Evolutionary conservation across 805 yeast species (phyloP).

Genomic region (Zygosaccharomyces rouxii): DNA sequence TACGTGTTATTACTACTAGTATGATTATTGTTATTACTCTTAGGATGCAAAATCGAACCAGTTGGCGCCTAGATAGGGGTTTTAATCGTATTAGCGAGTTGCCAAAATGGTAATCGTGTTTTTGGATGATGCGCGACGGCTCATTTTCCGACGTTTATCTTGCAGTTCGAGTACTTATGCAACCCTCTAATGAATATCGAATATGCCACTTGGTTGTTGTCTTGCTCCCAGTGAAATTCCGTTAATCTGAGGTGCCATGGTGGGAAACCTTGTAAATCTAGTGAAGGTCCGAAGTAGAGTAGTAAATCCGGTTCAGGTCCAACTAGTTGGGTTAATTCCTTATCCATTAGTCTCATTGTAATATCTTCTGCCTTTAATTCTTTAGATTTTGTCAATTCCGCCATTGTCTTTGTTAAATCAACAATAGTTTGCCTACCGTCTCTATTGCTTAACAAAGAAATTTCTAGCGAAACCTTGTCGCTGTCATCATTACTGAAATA

Average conservation of each 20-base stretch:
- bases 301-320: slow-evolving; percentile 92
- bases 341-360: slow-evolving; percentile 69
- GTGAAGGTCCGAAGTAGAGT: slow-evolving; percentile 75
- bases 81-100: slow-evolving; percentile 2
- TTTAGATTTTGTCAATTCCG: slow-evolving; percentile 60
- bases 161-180: slow-evolving; percentile 70
- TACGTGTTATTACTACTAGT: background rate
- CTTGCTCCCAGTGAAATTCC: slow-evolving; percentile 89
- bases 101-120: slow-evolving; percentile 2
- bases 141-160: slow-evolving; percentile 82
- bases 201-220: slow-evolving; percentile 73
- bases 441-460: slow-evolving; percentile 61
- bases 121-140: background rate
- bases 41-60: slow-evolving; percentile 1
- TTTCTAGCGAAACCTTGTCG: slow-evolving; percentile 48
- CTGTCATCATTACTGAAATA: slow-evolving; percentile 34
- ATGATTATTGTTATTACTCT: background rate
- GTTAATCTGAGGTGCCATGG: slow-evolving; percentile 95
- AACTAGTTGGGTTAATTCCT: slow-evolving; percentile 66
- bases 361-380: slow-evolving; percentile 64
- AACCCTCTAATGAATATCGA: slow-evolving; percentile 78
- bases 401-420: slow-evolving; percentile 79
- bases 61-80: background rate
- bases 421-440: slow-evolving; percentile 92
- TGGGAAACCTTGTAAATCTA: slow-evolving; percentile 91